Evolutionary conservation across 108 stramenopile species (phyloP), one percentile per base, ranked within the genome.

Genomic region (Cyclotella kingstonii): DNA sequence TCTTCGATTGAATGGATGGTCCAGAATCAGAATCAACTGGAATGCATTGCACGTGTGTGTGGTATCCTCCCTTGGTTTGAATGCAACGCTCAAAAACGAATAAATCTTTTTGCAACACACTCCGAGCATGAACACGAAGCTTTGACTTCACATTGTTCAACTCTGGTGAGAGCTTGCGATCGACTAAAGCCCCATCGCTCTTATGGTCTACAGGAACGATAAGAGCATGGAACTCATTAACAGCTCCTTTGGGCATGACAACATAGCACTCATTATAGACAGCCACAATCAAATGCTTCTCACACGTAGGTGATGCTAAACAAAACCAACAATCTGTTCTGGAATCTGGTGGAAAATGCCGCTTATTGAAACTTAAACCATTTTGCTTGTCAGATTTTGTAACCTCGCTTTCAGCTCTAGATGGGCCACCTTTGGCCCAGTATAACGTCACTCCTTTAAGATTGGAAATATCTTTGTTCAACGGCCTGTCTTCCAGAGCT

Each of bases 311-410:
- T 6, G 84, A 86, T 5, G 94, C 84, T 38, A 95, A 66, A 56
- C 94, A 95, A 68, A 95, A 95, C 94, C 94, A 95, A 62, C 94
- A 95, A 63, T 92, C 89, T 3, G 80, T 86, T 7, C 93, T 47
- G 5, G 77, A 43, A 64, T 94, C 90, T 9, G 80, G 71, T 15
- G 88, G 84, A 57, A 83, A 91, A 63, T 80, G 83, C 5, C 73
- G 70, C 19, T 80, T 83, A 49, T 84, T 66, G 68, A 93, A 70
- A 41, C 60, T 61, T 33, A 86, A 53, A 3, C 50, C 80, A 65
- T 56, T 26, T 42, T 62, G 55, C 49, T 25, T 46, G 29, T 55
- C 53, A 30, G 51, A 61, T 31, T 39, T 53, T 21, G 35, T 36
- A 58, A 67, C 80, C 66, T 54, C 34, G 35, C 48, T 18, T 15